A percentile compares a stretch with the other conserved stretches of the same genome.
These are phyloP conservation scores for Antitrichia curtipendula DNA, from an alignment of 225 moss, liverwort and hornwort genomes.

Conservation along the genomic window DNA sequence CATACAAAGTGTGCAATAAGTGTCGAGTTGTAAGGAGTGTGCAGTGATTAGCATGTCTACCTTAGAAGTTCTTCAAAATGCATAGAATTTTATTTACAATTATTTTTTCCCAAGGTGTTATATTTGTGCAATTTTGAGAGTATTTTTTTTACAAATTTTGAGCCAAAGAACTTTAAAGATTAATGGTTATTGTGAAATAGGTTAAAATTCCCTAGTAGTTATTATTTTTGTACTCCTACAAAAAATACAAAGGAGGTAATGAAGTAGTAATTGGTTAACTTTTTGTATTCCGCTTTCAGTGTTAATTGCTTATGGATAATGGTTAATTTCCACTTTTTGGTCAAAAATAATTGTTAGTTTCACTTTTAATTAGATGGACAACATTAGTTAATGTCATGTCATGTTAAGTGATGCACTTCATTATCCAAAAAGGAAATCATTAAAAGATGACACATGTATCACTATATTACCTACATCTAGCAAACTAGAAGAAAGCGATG, in stretches of 20 bases:
- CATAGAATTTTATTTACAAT: not conserved
- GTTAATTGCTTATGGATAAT: accelerated
- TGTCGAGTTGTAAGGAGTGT: too few species aligned
- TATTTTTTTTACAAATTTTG: not conserved
- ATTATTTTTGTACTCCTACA: accelerated
- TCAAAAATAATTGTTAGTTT: not conserved
- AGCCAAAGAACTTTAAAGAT: not conserved
- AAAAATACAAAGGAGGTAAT: not conserved
- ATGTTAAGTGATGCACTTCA: too few species aligned
- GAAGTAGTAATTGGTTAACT: not conserved
- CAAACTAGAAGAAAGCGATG: too few species aligned
- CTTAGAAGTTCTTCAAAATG: not conserved
- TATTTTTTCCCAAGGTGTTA: not conserved
- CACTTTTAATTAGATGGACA: not conserved
- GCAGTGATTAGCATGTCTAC: too few species aligned
- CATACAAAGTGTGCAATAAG: too few species aligned
- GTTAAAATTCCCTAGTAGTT: not conserved
- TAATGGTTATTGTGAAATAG: accelerated
- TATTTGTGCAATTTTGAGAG: not conserved
- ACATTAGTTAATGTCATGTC: too few species aligned
- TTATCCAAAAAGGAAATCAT: too few species aligned
- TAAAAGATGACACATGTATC: too few species aligned
- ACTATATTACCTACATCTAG: too few species aligned
- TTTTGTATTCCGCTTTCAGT: not conserved
- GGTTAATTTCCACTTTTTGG: not conserved